phyloP scores from a whole-genome alignment of 306 rosid species.

The Pterocarpus santalinus region DNA sequence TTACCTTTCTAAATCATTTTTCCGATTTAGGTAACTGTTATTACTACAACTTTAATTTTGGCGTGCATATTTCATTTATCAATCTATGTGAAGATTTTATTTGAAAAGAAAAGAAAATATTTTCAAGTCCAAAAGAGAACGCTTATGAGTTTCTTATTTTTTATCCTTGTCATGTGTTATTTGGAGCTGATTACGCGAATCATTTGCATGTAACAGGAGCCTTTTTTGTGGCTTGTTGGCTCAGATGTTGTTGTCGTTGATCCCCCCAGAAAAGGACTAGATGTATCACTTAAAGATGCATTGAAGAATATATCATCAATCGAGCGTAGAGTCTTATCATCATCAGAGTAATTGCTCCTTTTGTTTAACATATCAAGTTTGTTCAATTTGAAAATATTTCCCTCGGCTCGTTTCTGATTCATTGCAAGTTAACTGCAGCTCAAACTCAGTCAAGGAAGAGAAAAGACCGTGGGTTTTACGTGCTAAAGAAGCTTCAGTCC shows the following conservation, averaged over 20 bases:
- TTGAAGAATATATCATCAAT: slow-evolving; percentile 67
- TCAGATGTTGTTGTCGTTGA: slow-evolving; percentile 91
- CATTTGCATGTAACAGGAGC: slow-evolving; percentile 73
- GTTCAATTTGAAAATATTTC: slow-evolving; percentile 36
- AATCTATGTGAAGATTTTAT: slow-evolving; percentile 9
- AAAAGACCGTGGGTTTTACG: slow-evolving; percentile 98
- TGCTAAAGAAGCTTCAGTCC: slow-evolving; percentile 82
- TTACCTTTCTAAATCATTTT: slow-evolving; percentile 31
- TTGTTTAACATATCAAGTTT: slow-evolving; percentile 42
- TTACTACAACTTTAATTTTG: neutral
- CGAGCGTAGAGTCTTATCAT: slow-evolving; percentile 62
- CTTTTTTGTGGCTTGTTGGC: slow-evolving; percentile 85
- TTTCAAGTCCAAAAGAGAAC: slow-evolving; percentile 7
- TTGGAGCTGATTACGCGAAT: slow-evolving; percentile 43
- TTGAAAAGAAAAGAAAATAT: neutral
- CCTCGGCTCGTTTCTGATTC: slow-evolving; percentile 47
- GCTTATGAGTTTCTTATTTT: slow-evolving; percentile 2
- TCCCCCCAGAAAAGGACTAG: slow-evolving; percentile 98
- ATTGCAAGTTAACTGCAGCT: slow-evolving; percentile 58
- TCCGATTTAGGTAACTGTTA: slow-evolving; percentile 2
- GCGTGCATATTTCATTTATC: slow-evolving; percentile 29
- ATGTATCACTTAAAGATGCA: slow-evolving; percentile 71
- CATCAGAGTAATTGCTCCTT: slow-evolving; percentile 66
- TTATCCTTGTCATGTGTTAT: slow-evolving; percentile 32
- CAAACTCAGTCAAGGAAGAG: slow-evolving; percentile 74